These are phyloP conservation scores for Fomitopsis serialis DNA, from an alignment of 768 basidiomycete genomes.

Conservation along the genomic window DNA sequence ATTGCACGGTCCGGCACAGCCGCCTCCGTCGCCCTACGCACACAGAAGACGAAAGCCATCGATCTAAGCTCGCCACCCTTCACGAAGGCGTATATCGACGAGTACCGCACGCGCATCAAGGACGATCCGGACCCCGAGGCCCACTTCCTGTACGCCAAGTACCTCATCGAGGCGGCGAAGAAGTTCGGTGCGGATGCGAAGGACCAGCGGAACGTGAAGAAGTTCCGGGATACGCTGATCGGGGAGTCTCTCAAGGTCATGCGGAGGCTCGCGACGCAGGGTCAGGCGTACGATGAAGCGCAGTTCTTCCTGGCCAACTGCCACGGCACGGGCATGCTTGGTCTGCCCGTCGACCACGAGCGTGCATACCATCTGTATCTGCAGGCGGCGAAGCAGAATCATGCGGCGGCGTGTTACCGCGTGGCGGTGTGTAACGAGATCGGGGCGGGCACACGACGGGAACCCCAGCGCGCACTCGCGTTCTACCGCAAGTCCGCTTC, in stretches of 20 bases:
- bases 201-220: slow-evolving; percentile 81
- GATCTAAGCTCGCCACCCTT: slow-evolving; percentile 82
- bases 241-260: slow-evolving; percentile 89
- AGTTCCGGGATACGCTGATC: slow-evolving; percentile 85
- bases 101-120: slow-evolving; percentile 96
- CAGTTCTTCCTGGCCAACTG: slow-evolving; percentile 99
- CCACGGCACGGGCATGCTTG: slow-evolving; percentile 91
- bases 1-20: slow-evolving; percentile 55
- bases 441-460: slow-evolving; percentile 90
- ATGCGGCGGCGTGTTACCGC: slow-evolving; percentile 90
- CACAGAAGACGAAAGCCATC: slow-evolving; percentile 72
- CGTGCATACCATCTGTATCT: slow-evolving; percentile 96
- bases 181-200: slow-evolving; percentile 71
- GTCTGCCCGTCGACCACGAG: slow-evolving; percentile 96
- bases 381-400: slow-evolving; percentile 96
- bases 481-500: slow-evolving; percentile 98
- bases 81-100: slow-evolving; percentile 95
- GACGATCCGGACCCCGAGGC: slow-evolving; percentile 97
- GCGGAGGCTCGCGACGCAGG: slow-evolving; percentile 88
- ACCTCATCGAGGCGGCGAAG: slow-evolving; percentile 96
- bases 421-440: slow-evolving; percentile 99
- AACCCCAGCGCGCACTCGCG: slow-evolving; percentile 82
- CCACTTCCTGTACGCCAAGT: slow-evolving; percentile 97
- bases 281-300: slow-evolving; percentile 89
- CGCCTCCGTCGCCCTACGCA: slow-evolving; percentile 49